Evolutionary conservation across 169 alveolate genomes (phyloP).

Genomic region (Miamiensis avidus): DNA sequence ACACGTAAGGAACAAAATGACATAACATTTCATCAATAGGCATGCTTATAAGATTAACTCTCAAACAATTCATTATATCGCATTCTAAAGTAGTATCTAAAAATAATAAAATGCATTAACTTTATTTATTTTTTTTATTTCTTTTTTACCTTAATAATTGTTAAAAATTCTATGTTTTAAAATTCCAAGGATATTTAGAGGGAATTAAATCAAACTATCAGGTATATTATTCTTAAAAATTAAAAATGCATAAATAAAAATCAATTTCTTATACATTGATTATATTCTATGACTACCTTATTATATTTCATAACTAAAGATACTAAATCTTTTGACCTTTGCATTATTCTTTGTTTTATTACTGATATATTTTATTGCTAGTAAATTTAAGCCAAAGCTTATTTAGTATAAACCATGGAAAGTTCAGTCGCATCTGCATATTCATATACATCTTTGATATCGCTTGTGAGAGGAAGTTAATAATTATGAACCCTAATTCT

Average conservation of each 20-base stretch:
- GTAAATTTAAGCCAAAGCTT: conserved; percentile 7
- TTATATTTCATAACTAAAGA: neutral
- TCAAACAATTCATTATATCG: conserved; percentile 59
- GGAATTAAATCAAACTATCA: neutral
- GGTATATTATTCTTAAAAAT: conserved; percentile 1
- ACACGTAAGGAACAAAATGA: conserved; percentile 62
- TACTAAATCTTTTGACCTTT: neutral
- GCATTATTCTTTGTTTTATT: neutral
- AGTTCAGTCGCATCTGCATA: conserved; percentile 46
- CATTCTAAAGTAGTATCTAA: conserved; percentile 40
- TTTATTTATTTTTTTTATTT: conserved; percentile 9
- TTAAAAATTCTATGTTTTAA: conserved; percentile 33
- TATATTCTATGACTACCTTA: neutral
- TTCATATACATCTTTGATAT: conserved; percentile 61
- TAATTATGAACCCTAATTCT: conserved; percentile 96
- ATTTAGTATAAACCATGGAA: conserved; percentile 4
- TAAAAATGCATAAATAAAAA: neutral
- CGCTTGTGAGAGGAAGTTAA: conserved; percentile 92
- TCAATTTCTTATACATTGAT: neutral
- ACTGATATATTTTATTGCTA: neutral
- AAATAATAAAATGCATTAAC: conserved; percentile 17
- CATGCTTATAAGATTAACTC: conserved; percentile 54
- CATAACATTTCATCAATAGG: conserved; percentile 63
- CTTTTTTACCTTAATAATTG: conserved; percentile 22
- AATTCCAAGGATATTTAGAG: conserved; percentile 19